These are phyloP conservation scores for Vigna radiata DNA, from an alignment of 306 rosid genomes.

Conservation along the genomic window DNA sequence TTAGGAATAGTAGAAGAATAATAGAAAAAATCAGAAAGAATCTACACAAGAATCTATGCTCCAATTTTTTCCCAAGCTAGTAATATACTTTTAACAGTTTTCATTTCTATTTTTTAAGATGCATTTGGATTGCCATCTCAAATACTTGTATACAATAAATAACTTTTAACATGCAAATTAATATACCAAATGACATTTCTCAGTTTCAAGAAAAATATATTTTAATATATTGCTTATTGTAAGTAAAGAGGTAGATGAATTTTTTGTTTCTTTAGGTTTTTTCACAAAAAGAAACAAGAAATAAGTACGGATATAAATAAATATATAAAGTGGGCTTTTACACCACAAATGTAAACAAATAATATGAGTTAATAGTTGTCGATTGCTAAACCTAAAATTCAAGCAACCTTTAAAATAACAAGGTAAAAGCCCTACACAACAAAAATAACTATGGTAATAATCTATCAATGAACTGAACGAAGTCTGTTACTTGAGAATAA, in stretches of 20 bases:
- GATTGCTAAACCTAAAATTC: slow-evolving; percentile 30
- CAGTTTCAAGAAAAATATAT: too few species aligned
- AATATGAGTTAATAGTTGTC: slow-evolving; percentile 26
- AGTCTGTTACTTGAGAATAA: slow-evolving; percentile 41
- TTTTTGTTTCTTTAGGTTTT: not conserved
- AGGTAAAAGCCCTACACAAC: slow-evolving; percentile 43
- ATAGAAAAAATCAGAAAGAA: too few species aligned
- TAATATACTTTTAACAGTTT: not conserved
- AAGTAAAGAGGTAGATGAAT: too few species aligned
- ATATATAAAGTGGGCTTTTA: slow-evolving; percentile 32
- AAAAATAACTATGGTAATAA: slow-evolving; percentile 14
- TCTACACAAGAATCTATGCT: too few species aligned
- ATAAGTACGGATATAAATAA: not conserved
- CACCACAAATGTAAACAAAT: slow-evolving; percentile 37
- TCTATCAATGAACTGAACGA: slow-evolving; percentile 40
- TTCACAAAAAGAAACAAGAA: not conserved
- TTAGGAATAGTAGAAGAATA: too few species aligned
- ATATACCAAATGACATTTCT: too few species aligned
- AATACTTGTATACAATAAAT: too few species aligned
- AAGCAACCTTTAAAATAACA: slow-evolving; percentile 38
- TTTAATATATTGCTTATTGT: too few species aligned
- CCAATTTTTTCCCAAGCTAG: not conserved
- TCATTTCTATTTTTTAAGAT: too few species aligned
- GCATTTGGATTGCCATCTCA: too few species aligned
- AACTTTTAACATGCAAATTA: too few species aligned